Base-by-base conservation (phyloP, 2,329 filamentous ascomycete genomes). In the Aspergillus transmontanensis region DNA sequence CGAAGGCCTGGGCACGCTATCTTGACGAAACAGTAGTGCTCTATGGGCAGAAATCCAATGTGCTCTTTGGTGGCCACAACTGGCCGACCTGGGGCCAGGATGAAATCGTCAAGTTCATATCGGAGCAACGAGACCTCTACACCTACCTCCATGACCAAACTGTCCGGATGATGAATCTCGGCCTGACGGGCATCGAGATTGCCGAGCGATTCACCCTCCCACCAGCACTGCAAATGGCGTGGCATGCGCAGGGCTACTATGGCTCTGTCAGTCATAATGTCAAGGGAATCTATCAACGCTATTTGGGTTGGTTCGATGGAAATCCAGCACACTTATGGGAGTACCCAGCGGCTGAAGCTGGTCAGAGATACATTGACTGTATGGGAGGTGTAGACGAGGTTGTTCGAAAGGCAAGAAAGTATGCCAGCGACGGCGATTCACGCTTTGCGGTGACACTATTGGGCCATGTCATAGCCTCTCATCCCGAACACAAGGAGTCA, bases 41-140 rank as follows among this genome's bases (percentile, higher is more conserved):
- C n/a, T 81, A 73, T 58, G 75, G 73, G 0, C 54, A 66, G 2
- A 61, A 70, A 4, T 56, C 75, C 1, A 73, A 79, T 6, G 75
- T 80, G 2, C 58, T 79, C 4, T 80, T 81, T 58, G 73, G 72
- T 1, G 71, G 74, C 26, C 79, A 82, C 65, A 69, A 78, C 62
- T 82, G 80, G 79, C 80, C 79, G n/a, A 81, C 77, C 0, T 82
- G 78, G 76, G 77, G 76, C 0, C 57, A 63, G 3, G 63, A 70
- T 0, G 63, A 72, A 2, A 60, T 77, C 19, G 59, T 70, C 6
- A 53, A 59, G 4, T 65, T 71, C 21, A 62, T 82, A 0, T 62
- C 69, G 0, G 66, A 76, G 53, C 80, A 81, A 64, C 64, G 79
- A n/a, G 78, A 81, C 63, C 60, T 78, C 19, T 81, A 81, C 61